Conservation (phyloP, 2,329 filamentous ascomycete species). For the Sphaerulina populicola region DNA sequence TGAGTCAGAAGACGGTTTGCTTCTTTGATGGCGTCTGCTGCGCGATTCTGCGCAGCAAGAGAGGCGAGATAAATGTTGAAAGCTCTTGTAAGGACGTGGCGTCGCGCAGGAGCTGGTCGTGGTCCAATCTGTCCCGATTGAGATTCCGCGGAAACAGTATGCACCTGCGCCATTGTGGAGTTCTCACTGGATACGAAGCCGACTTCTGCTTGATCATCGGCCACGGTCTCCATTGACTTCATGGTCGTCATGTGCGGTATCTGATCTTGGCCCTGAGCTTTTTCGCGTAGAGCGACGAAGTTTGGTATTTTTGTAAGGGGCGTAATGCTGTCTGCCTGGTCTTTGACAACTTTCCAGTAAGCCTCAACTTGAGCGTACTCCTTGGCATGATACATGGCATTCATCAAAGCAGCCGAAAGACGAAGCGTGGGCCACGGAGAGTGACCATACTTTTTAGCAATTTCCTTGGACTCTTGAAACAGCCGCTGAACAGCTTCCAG, state of each 20-base stretch:
- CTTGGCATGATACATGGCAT: slow-evolving; percentile 50
- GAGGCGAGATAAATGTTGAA: slow-evolving; percentile 48
- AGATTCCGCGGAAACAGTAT: background rate
- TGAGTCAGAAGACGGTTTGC: slow-evolving; percentile 50
- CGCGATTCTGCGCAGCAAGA: slow-evolving; percentile 46
- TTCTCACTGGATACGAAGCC: slow-evolving; percentile 8
- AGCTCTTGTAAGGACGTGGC: slow-evolving; percentile 39
- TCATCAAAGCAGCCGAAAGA: slow-evolving; percentile 61
- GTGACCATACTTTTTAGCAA: slow-evolving; percentile 3
- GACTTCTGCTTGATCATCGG: slow-evolving; percentile 14
- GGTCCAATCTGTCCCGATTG: slow-evolving; percentile 4
- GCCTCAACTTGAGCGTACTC: slow-evolving; percentile 54
- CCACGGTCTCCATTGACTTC: background rate
- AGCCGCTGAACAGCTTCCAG: slow-evolving; percentile 46
- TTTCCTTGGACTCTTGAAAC: slow-evolving; percentile 44
- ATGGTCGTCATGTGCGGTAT: background rate
- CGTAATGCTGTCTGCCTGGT: slow-evolving; percentile 40
- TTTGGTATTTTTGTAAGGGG: slow-evolving; percentile 16
- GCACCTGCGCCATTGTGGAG: background rate
- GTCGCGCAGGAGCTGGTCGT: slow-evolving; percentile 13
- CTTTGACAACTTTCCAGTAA: slow-evolving; percentile 58
- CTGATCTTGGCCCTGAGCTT: background rate
- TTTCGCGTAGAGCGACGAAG: slow-evolving; percentile 7
- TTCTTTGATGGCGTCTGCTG: slow-evolving; percentile 32
- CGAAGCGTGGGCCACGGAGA: slow-evolving; percentile 16